Conservation (phyloP, 1,284 basidiomycete species). For the Tilletia horrida region DNA sequence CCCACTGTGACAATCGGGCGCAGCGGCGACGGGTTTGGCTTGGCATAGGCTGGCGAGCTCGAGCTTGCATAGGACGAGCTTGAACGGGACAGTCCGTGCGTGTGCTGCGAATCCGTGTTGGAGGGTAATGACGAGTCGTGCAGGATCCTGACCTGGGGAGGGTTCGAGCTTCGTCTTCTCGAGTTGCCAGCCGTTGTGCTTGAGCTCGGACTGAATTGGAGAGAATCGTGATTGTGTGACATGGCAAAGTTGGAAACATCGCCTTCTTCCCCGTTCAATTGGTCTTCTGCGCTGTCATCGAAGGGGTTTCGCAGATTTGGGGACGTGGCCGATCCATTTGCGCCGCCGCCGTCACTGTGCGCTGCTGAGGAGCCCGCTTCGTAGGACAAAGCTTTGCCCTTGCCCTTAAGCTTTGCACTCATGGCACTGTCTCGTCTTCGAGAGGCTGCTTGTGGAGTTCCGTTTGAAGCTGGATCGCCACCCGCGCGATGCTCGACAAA, state of each 20-base stretch:
- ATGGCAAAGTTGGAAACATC: conserved; percentile 5
- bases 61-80: conserved; percentile 9
- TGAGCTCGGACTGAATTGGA: neutral
- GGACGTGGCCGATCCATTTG: neutral
- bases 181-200: neutral
- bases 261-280: neutral
- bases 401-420: neutral
- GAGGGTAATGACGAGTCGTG: neutral
- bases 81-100: conserved; percentile 3
- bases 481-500: conserved; percentile 1
- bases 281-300: neutral
- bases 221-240: neutral
- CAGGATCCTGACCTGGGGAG: neutral
- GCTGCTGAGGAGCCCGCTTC: neutral
- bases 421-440: neutral
- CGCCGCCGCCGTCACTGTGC: neutral
- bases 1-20: conserved; percentile 41
- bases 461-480: conserved; percentile 12
- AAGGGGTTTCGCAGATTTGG: neutral
- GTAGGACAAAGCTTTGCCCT: neutral
- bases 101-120: neutral
- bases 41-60: conserved; percentile 20
- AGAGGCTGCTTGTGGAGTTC: neutral
- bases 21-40: conserved; percentile 30
- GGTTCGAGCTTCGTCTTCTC: neutral